A percentile compares a stretch with the other conserved stretches of the same genome.
These are phyloP conservation scores for Colletotrichum spaethianum DNA, from an alignment of 2,329 filamentous ascomycete species.

Conservation along the genomic window DNA sequence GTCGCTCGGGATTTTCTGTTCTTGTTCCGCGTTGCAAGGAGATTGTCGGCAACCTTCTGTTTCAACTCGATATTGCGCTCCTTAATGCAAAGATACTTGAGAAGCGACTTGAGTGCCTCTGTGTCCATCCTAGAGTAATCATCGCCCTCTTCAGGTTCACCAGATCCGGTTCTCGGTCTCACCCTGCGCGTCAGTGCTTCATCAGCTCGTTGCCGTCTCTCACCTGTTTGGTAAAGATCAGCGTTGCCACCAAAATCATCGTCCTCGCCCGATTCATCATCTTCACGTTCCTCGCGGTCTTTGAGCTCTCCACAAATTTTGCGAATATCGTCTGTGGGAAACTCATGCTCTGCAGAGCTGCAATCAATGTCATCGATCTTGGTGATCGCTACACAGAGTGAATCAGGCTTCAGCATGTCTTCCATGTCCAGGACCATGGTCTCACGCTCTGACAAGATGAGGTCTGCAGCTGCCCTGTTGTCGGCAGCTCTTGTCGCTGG, in stretches of 20 bases:
- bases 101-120: background rate
- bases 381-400: slow-evolving; percentile 37
- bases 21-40: background rate
- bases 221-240: background rate
- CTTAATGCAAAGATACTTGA: slow-evolving; percentile 35
- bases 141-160: background rate
- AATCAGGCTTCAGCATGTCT: slow-evolving; percentile 26
- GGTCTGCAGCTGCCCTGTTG: slow-evolving; percentile 39
- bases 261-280: background rate
- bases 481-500: slow-evolving; percentile 40
- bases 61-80: slow-evolving; percentile 25
- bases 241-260: background rate
- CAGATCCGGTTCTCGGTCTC: background rate
- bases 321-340: background rate
- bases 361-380: slow-evolving; percentile 41
- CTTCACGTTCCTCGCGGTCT: background rate
- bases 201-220: background rate
- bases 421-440: slow-evolving; percentile 38
- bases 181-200: background rate
- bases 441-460: slow-evolving; percentile 35
- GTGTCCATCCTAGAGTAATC: background rate
- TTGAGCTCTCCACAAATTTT: background rate
- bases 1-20: background rate
- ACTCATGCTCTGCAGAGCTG: slow-evolving; percentile 22
- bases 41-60: slow-evolving; percentile 8